Evolutionary conservation across 75 land plant species (phyloP).

Genomic region (Gnetum montanum): DNA sequence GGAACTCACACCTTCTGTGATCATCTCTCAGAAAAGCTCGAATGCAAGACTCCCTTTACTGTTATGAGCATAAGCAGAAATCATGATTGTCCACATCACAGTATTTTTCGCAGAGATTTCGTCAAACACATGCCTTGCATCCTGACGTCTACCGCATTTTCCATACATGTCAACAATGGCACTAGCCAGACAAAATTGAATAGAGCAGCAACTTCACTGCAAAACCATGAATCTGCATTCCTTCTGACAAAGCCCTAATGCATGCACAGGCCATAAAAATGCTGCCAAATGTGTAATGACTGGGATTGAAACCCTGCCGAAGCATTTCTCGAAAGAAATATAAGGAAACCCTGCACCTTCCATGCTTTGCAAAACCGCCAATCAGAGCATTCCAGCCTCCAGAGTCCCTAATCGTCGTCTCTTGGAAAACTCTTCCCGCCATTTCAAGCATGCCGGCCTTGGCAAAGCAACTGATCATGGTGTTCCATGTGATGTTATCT

Average conservation of each 20-base stretch:
- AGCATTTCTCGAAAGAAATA: constrained; percentile 1
- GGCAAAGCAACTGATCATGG: neutral
- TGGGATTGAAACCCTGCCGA: neutral
- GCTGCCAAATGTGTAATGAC: constrained; percentile 9
- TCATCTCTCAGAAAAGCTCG: too few species aligned
- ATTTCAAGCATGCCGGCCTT: neutral
- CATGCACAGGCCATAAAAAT: constrained; percentile 23
- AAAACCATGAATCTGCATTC: constrained; percentile 6
- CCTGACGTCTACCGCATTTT: constrained; percentile 16
- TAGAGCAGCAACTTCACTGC: constrained; percentile 15
- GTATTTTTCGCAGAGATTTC: constrained; percentile 12
- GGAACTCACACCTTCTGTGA: too few species aligned
- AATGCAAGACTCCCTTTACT: too few species aligned
- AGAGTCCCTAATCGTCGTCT: neutral
- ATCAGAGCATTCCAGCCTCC: constrained; percentile 4
- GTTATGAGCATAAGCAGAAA: constrained; percentile 18
- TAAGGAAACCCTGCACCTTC: neutral
- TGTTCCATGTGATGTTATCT: constrained; percentile 1
- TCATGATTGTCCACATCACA: constrained; percentile 27
- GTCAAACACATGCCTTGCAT: constrained; percentile 19
- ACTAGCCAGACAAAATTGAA: constrained; percentile 19
- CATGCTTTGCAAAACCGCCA: neutral
- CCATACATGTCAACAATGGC: constrained; percentile 21
- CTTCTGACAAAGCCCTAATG: constrained; percentile 17
- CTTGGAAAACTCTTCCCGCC: neutral